Base-by-base conservation (phyloP, 495 filamentous ascomycete genomes). In the Copromyces sp. region DNA sequence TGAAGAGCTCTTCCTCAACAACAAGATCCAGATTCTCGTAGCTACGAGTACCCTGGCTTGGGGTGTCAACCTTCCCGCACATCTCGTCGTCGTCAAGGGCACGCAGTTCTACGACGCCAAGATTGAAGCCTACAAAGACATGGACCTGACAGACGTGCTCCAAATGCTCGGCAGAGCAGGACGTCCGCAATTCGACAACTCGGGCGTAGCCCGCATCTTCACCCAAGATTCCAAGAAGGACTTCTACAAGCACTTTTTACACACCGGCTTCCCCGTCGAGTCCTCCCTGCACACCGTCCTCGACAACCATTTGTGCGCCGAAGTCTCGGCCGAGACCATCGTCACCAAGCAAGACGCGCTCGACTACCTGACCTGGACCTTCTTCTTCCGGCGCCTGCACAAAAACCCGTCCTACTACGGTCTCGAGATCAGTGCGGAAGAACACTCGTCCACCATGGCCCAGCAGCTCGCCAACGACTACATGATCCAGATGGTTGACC, bases 201-300 rank as follows among this genome's bases (percentile, higher is more conserved):
- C 94, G 0, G 95, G 96, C 74, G 95, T 98, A 75, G 95, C 96
- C 11, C 89, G 94, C 39, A 98, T 99, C 75, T 97, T 98, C 81
- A 98, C 96, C 0, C 94, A 99, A 77, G 95, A 98, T 73, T 84
- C 94, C 12, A 99, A 98, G 85, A 99, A 99, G 81, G 93, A 93
- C n/a, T 99, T 98, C 82, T 99, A 99, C 83, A 99, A 98, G 84
- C 94, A 99, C 83, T 99, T 99, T 79, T 80, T 99, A 65, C 95
- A 99, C 78, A 98, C 96, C 12, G 95, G 95, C 4, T 99, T 99
- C 82, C 95, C 95, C 0, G 95, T 99, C 35, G 95, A 99, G 80
- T 97, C 94, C 9, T 94, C 94, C 4, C 84, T 99, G 24, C 95
- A 99, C 83, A 97, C 95, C 32, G 95, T 97, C 1, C 85, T 98